Base-by-base conservation (phyloP, 805 yeast genomes). In the Lipomyces japonicus region DNA sequence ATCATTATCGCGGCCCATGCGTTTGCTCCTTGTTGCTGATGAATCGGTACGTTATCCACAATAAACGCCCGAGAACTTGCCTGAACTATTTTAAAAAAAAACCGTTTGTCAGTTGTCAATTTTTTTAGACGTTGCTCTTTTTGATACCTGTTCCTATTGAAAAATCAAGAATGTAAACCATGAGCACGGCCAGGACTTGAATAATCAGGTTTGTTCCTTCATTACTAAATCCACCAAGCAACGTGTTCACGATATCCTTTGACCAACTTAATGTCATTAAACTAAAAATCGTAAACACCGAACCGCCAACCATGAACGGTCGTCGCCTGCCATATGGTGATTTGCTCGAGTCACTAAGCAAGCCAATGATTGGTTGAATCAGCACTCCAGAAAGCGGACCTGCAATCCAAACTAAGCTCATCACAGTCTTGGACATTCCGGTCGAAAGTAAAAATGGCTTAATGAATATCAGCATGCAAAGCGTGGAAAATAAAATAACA, bases 1-100 rank as follows among this genome's bases (percentile, higher is more conserved):
- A 79, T 77, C 79, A 81, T 72, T 42, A 82, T 66, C 1, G 84
- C 82, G 1, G 84, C 85, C 82, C 82, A 78, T 0, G 83, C 84
- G 61, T 80, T 80, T 7, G 83, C 81, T 3, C 68, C 59, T 47
- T 75, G 78, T 58, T 81, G 85, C 56, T 78, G 84, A 44, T 69
- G 64, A 0, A 78, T 70, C 3, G 82, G 77, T 5, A 79, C 79
- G 53, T 77, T 76, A 59, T 80, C 86, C 21, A 80, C 83, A 26
- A 80, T 77, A 36, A 79, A 71, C 0, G 86, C 84, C 10, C 86
- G 69, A 6, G 79, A 67, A 4, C 81, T 72, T 0, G 85, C 83
- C 57, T 80, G 84, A 46, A 81, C 80, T 2, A 74, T 75, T 50
- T 75, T 12, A 9, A 35, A 10, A 14, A 24, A 9, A 12, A 26